These are phyloP conservation scores for Lodderomyces oxycetoniae DNA, from an alignment of 1,139 yeast genomes.

Conservation along the genomic window DNA sequence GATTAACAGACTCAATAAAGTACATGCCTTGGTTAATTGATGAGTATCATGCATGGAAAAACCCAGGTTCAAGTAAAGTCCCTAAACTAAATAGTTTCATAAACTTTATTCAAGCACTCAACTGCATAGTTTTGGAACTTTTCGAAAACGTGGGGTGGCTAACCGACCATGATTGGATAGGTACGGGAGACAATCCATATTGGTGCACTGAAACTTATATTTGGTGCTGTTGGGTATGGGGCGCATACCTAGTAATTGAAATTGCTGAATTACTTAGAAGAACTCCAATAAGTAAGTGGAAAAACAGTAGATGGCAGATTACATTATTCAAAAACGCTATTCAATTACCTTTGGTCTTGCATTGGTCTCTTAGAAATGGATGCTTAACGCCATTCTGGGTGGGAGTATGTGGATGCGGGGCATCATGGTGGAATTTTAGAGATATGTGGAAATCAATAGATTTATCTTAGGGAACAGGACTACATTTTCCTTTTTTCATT, in stretches of 20 bases:
- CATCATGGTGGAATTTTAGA: conserved; percentile 44
- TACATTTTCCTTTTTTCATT: not conserved
- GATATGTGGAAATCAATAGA: conserved; percentile 38
- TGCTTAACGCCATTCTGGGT: conserved; percentile 52
- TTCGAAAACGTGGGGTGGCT: conserved; percentile 57
- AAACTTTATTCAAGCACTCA: conserved; percentile 39
- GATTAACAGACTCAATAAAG: conserved; percentile 49
- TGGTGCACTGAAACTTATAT: conserved; percentile 45
- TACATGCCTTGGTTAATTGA: conserved; percentile 48
- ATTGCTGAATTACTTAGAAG: conserved; percentile 41
- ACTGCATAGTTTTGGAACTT: conserved; percentile 44
- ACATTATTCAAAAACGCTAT: conserved; percentile 36
- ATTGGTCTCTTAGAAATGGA: conserved; percentile 55
- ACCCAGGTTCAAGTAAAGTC: conserved; percentile 20
- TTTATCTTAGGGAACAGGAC: conserved; percentile 14
- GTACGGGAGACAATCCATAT: conserved; percentile 38
- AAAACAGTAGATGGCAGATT: conserved; percentile 31
- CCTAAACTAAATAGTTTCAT: conserved; percentile 33
- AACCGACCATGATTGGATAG: conserved; percentile 52
- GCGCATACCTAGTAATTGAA: conserved; percentile 46
- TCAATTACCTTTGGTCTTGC: conserved; percentile 53
- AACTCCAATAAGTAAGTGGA: conserved; percentile 35
- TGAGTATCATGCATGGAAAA: conserved; percentile 29
- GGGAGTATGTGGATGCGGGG: conserved; percentile 45
- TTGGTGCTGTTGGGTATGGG: conserved; percentile 57